phyloP scores from a whole-genome alignment of 345 rosid species.

The Nasturtium officinale region DNA sequence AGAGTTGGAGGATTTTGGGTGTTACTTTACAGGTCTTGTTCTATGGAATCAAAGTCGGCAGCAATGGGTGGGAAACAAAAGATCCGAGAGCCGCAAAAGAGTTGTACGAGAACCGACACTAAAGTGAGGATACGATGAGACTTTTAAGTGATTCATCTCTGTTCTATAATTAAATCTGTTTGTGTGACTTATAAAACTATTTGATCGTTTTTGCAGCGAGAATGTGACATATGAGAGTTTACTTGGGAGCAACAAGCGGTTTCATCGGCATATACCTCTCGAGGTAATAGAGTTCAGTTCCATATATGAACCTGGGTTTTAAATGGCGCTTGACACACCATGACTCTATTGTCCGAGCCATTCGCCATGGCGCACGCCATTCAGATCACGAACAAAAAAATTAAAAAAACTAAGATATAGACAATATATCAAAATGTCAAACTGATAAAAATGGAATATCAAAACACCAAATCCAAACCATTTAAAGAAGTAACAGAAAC shows the following conservation, averaged over 20 bases:
- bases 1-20: background rate
- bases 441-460: no score
- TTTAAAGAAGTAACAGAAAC: no score
- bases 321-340: no score
- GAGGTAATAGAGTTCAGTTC: slow-evolving; percentile 50
- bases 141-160: background rate
- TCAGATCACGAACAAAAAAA: no score
- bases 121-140: slow-evolving; percentile 48
- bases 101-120: slow-evolving; percentile 54
- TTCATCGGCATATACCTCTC: slow-evolving; percentile 69
- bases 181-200: background rate
- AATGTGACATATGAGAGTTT: slow-evolving; percentile 70
- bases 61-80: slow-evolving; percentile 65
- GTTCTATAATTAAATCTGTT: background rate
- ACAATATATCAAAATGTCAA: no score
- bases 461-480: no score
- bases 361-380: no score
- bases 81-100: slow-evolving; percentile 30
- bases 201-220: slow-evolving; percentile 55
- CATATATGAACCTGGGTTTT: no score
- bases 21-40: slow-evolving; percentile 55
- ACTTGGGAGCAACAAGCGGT: slow-evolving; percentile 80
- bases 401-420: no score
- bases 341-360: no score
- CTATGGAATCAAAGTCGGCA: slow-evolving; percentile 79